Evolutionary conservation across 352 stramenopile species (phyloP).

Genomic region (Globisporangium alternatum): DNA sequence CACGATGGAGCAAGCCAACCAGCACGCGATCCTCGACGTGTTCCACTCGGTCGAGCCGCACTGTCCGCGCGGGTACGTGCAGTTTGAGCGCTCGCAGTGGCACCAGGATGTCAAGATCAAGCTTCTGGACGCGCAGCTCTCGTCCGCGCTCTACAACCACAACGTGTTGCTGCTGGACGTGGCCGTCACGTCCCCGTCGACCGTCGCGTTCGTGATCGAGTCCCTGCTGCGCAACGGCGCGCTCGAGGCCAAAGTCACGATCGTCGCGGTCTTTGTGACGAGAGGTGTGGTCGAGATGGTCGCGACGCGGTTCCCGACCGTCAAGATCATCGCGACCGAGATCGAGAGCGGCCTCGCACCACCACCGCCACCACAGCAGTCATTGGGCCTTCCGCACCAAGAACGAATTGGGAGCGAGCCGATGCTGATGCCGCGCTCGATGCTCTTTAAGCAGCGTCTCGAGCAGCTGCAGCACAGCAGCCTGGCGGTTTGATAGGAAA

Average conservation of each 20-base stretch:
- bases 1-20: slow-evolving; percentile 15
- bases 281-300: slow-evolving; percentile 13
- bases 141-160: slow-evolving; percentile 16
- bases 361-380: not conserved
- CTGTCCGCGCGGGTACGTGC: slow-evolving; percentile 22
- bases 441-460: slow-evolving; percentile 19
- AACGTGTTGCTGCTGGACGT: slow-evolving; percentile 16
- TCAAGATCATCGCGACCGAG: slow-evolving; percentile 16
- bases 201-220: slow-evolving; percentile 15
- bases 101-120: slow-evolving; percentile 21
- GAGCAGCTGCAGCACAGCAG: slow-evolving; percentile 11
- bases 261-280: slow-evolving; percentile 18
- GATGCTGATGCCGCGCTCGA: slow-evolving; percentile 3
- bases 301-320: slow-evolving; percentile 8
- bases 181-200: slow-evolving; percentile 14
- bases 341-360: slow-evolving; percentile 6
- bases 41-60: slow-evolving; percentile 32
- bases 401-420: not conserved
- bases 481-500: not conserved
- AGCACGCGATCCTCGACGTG: slow-evolving; percentile 21
- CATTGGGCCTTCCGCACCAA: slow-evolving; percentile 1
- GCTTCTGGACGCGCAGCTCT: slow-evolving; percentile 15
- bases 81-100: slow-evolving; percentile 19
- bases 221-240: slow-evolving; percentile 17
- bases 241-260: slow-evolving; percentile 12